Base-by-base conservation (phyloP, 2,329 filamentous ascomycete genomes). In the Colletotrichum melonis region DNA sequence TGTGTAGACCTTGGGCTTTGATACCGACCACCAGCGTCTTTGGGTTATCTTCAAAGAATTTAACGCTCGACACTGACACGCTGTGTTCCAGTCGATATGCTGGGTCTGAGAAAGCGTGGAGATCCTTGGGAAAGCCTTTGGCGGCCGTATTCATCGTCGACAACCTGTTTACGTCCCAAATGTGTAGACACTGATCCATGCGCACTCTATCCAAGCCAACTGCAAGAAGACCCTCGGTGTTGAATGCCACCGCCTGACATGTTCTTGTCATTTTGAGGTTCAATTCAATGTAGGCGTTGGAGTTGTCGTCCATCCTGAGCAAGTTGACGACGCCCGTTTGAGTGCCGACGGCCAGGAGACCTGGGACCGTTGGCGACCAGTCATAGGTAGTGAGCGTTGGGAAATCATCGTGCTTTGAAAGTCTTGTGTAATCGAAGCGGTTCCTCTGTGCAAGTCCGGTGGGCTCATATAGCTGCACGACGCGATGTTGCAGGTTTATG, bases 191-290 rank as follows among this genome's bases (percentile, higher is more conserved):
- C 75, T 93, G 90, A 79, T 97, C 94, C 82, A 94, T 95, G 38
- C 94, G 90, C 28, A 95, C 94, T 77, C 93, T 89, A 78, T 97
- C 94, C 64, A 97, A 86, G 1, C 93, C 94, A 32, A 95, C 93
- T 11, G 94, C 94, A 64, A 97, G 85, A 69, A 93, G 86, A 22
- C 93, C 92, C 5, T 86, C 87, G 4, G 90, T 91, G 78, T 92
- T 96, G 83, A 97, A 95, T 4, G 94, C 92, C 54, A 97, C 93
- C 0, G 94, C 93, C 78, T 96, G 94, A 78, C 93, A 96, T 56
- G 92, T 92, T 57, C 94, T 89, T 67, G 93, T 90, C 80, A 95
- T 91, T 80, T 94, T 94, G 59, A 95, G 88, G 24, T 90, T 90
- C 73, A 95, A 90, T 63, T 93, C 90, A 62, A 90, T 80, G 76